Base-by-base conservation (phyloP, 163 green algal species). In the Prototheca cutis region DNA sequence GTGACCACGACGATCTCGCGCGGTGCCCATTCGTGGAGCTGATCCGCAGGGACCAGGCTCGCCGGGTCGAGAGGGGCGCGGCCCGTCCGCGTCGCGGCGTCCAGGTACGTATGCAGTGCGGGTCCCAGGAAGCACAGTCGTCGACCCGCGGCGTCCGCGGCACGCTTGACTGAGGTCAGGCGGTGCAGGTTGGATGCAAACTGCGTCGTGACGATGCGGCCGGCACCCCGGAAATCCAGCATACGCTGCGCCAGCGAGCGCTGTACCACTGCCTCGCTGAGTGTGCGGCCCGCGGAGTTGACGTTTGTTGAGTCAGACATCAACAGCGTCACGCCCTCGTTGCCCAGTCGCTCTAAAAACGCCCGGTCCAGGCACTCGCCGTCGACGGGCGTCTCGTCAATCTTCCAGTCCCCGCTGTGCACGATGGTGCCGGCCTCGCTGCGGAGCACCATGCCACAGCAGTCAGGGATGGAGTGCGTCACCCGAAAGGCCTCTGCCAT, bases 381-480 rank as follows among this genome's bases (percentile, higher is more conserved):
- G 65, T 99, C 92, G 6, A 96, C 51, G 1, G 92, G 92, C 32
- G 84, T 78, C 74, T 99, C 92, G 59, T 99, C 92, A 40, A 99
- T 99, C 82, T 97, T 97, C 90, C 90, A 98, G 78, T 98, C 91
- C 17, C 91, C 91, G 23, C 87, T 95, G 81, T 97, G 90, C 45
- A 97, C 77, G 28, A 97, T 94, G 67, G 77, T 94, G 48, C 88
- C 88, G 39, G 90, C 70, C 7, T 89, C 84, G 64, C 69, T 87
- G 15, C 90, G 79, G 60, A 98, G 73, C 25, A 97, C 86, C 31
- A 96, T 73, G 30, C 87, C 91, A 66, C 85, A 94, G 84, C 90
- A 98, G 76, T 98, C 92, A 1, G 92, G 92, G 60, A 98, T 98
- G 65, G 84, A 95, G 79, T 98, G 92, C 25, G 92, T 98, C 33